Conservation (phyloP, 352 stramenopile genomes). For the Phytophthora nicotianae region DNA sequence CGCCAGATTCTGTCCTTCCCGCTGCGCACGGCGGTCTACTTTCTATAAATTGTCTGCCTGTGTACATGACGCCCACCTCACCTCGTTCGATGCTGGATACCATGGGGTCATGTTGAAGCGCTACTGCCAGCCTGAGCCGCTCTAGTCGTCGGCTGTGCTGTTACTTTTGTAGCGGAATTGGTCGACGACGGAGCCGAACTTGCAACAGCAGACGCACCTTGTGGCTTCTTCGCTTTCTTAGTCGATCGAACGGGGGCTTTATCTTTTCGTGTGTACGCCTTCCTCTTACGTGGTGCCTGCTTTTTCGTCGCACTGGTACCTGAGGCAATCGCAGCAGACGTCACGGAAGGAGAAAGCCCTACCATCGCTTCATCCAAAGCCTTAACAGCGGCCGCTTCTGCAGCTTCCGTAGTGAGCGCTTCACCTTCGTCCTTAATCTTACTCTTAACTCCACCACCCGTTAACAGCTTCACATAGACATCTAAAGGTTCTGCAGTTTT, state of each 20-base stretch:
- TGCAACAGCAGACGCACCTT: conserved; percentile 4
- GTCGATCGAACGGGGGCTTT: conserved; percentile 36
- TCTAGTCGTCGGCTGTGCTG: conserved; percentile 4
- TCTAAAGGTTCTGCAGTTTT: conserved; percentile 44
- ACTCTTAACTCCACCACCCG: conserved; percentile 17
- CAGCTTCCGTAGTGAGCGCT: conserved; percentile 31
- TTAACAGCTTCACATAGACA: conserved; percentile 40
- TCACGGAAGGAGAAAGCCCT: conserved; percentile 29
- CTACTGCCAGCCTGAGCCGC: conserved; percentile 1
- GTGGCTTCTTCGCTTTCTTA: conserved; percentile 59
- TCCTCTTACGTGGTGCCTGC: conserved; percentile 68
- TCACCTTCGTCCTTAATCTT: conserved; percentile 21
- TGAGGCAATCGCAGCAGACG: conserved; percentile 15
- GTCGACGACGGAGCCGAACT: conserved; percentile 12
- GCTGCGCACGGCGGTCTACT: conserved; percentile 20
- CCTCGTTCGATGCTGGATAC: conserved; percentile 1
- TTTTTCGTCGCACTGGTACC: conserved; percentile 23
- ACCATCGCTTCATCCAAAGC: conserved; percentile 50
- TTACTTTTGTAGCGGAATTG: conserved; percentile 5
- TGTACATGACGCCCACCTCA: conserved; percentile 12
- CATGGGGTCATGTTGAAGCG: conserved; percentile 24
- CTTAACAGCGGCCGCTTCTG: conserved; percentile 37
- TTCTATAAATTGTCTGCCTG: conserved; percentile 33
- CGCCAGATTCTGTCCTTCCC: conserved; percentile 9
- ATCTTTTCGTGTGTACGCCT: conserved; percentile 68